Percentiles rank a stretch among this genome's conserved stretches.
These are phyloP conservation scores for Orbilia blumenaviensis DNA, from an alignment of 2,329 filamentous ascomycete genomes.

Conservation along the genomic window DNA sequence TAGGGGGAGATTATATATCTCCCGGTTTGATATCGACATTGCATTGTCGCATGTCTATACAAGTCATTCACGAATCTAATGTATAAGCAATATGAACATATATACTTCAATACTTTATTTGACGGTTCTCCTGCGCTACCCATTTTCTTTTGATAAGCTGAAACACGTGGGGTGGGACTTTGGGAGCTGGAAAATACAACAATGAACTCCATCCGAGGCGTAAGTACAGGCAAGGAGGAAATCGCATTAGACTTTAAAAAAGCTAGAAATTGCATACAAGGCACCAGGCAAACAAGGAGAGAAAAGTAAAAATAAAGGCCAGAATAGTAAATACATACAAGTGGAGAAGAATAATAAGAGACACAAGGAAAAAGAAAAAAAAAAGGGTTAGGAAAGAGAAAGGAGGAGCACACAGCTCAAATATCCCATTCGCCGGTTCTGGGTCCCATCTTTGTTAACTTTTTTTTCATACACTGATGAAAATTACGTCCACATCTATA, in stretches of 20 bases:
- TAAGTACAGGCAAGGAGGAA: neutral
- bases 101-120: neutral
- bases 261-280: conserved; percentile 19
- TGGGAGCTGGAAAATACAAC: neutral
- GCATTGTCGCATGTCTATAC: neutral
- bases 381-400: neutral
- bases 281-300: neutral
- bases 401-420: neutral
- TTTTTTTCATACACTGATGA: conserved; percentile 5
- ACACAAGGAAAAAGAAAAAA: neutral
- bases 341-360: conserved; percentile 19
- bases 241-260: conserved; percentile 15
- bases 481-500: neutral
- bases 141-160: too few relatives aligned
- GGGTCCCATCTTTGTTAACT: neutral
- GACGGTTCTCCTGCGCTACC: too few relatives aligned
- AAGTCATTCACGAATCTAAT: neutral
- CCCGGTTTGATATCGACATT: neutral
- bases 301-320: neutral
- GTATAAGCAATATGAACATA: neutral
- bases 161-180: too few relatives aligned
- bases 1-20: neutral
- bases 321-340: conserved; percentile 47
- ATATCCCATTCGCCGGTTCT: neutral
- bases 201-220: neutral